A percentile compares a stretch with the other conserved stretches of the same genome.
Evolutionary conservation across 176 grass and related monocot species (phyloP).

Genomic region (Bonia amplexicaulis): DNA sequence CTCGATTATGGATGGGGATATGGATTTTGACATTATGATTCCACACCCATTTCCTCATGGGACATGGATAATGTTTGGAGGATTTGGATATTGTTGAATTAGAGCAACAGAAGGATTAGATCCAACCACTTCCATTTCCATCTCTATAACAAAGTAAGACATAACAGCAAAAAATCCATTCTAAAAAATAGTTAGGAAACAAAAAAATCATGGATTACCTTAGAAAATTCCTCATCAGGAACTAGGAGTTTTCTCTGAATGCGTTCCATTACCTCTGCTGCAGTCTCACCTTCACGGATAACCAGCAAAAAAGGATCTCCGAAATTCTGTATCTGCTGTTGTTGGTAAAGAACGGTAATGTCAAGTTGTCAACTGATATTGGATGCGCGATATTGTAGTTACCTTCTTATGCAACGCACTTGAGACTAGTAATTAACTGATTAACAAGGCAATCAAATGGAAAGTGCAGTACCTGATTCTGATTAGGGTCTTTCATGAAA

Average conservation of each 20-base stretch:
- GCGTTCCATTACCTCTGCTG: slow-evolving; percentile 55
- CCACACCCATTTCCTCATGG: background rate
- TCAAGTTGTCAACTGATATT: slow-evolving; percentile 31
- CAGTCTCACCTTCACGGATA: slow-evolving; percentile 67
- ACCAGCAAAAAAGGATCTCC: slow-evolving; percentile 78
- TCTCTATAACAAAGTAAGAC: background rate
- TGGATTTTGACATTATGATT: background rate
- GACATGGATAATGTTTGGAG: background rate
- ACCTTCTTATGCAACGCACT: background rate
- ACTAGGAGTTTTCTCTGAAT: slow-evolving; percentile 66
- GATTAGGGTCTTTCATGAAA: slow-evolving; percentile 87
- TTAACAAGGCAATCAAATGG: slow-evolving; percentile 1
- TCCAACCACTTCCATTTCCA: background rate
- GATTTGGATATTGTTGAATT: background rate
- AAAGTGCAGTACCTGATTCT: slow-evolving; percentile 54
- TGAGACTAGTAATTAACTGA: background rate
- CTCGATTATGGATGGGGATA: background rate
- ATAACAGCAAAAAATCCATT: slow-evolving; percentile 6
- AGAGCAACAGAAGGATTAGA: background rate
- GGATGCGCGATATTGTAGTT: background rate
- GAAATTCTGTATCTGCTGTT: slow-evolving; percentile 69
- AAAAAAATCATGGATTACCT: slow-evolving; percentile 40
- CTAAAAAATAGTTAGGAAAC: background rate
- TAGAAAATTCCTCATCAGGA: slow-evolving; percentile 65
- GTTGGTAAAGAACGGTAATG: slow-evolving; percentile 13